phyloP scores from a whole-genome alignment of 2,329 filamentous ascomycete species.

The Arthrinium phaeospermum region DNA sequence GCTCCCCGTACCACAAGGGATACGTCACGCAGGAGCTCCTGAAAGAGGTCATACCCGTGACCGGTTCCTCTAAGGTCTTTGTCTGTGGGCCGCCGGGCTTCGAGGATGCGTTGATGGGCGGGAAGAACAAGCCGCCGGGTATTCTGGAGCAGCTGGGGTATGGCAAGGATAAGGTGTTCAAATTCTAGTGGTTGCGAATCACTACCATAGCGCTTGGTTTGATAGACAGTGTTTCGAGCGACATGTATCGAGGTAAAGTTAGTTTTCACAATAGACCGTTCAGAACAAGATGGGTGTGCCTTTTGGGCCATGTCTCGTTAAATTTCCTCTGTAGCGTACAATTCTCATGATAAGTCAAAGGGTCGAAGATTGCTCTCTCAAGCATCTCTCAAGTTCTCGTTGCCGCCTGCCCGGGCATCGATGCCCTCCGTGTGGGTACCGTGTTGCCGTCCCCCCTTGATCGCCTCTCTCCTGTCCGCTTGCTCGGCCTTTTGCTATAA shows the following conservation, averaged over 20 bases:
- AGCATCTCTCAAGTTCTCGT: constrained; percentile 7
- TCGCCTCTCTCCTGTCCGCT: constrained; percentile 25
- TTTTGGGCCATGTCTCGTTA: not conserved
- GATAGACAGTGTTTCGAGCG: not conserved
- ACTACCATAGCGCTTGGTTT: not conserved
- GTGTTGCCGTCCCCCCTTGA: constrained; percentile 35
- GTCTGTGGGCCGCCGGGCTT: constrained; percentile 73
- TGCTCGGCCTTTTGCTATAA: constrained; percentile 37
- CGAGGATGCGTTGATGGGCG: constrained; percentile 62
- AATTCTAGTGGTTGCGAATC: constrained; percentile 52
- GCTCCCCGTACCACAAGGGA: constrained; percentile 55
- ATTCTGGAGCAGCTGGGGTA: constrained; percentile 64
- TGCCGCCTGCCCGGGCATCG: constrained; percentile 29
- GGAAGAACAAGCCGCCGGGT: constrained; percentile 46
- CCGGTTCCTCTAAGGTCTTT: constrained; percentile 61
- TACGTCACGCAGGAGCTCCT: constrained; percentile 64
- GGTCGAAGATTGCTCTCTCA: not conserved
- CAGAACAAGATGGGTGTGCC: not conserved
- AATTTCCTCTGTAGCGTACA: not conserved
- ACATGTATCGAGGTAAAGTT: not conserved
- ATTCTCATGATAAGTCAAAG: not conserved
- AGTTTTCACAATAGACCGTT: not conserved
- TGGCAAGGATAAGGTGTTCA: constrained; percentile 61
- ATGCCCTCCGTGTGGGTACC: constrained; percentile 32
- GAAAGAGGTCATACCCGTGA: constrained; percentile 50